A percentile compares a stretch with the other conserved stretches of the same genome.
Conservation (phyloP, 805 yeast species). For the Candida vartiovaarae region DNA sequence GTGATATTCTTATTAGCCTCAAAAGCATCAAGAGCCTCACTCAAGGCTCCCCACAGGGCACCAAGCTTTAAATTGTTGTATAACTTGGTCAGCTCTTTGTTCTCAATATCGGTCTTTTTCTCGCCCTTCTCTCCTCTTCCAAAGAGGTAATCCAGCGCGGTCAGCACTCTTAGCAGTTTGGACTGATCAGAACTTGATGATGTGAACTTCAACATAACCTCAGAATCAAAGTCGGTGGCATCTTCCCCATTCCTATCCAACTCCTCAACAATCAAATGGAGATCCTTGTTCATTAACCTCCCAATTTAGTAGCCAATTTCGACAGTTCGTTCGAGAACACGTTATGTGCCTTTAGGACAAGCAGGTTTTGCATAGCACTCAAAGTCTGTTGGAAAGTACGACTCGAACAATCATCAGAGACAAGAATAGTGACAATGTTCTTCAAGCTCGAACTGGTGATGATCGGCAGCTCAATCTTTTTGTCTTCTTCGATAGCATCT, state of each 20-base stretch:
- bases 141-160: slow-evolving; percentile 80
- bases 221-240: slow-evolving; percentile 43
- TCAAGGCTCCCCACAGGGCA: slow-evolving; percentile 76
- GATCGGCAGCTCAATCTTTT: slow-evolving; percentile 43
- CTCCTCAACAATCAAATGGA: slow-evolving; percentile 27
- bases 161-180: slow-evolving; percentile 73
- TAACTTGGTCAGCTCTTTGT: slow-evolving; percentile 45
- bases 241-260: slow-evolving; percentile 13
- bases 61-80: slow-evolving; percentile 68
- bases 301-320: slow-evolving; percentile 52
- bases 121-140: slow-evolving; percentile 26
- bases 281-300: slow-evolving; percentile 47
- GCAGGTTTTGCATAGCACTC: slow-evolving; percentile 71
- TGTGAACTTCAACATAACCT: slow-evolving; percentile 59
- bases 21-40: slow-evolving; percentile 59
- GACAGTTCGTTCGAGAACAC: slow-evolving; percentile 65
- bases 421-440: slow-evolving; percentile 57
- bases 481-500: slow-evolving; percentile 17
- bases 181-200: slow-evolving; percentile 83
- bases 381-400: slow-evolving; percentile 80
- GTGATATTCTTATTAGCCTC: slow-evolving; percentile 51
- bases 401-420: slow-evolving; percentile 79
- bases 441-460: slow-evolving; percentile 59
- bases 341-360: slow-evolving; percentile 52
- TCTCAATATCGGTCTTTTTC: slow-evolving; percentile 12